These are phyloP conservation scores for Gossypium turneri DNA, from an alignment of 345 rosid genomes.

Conservation along the genomic window DNA sequence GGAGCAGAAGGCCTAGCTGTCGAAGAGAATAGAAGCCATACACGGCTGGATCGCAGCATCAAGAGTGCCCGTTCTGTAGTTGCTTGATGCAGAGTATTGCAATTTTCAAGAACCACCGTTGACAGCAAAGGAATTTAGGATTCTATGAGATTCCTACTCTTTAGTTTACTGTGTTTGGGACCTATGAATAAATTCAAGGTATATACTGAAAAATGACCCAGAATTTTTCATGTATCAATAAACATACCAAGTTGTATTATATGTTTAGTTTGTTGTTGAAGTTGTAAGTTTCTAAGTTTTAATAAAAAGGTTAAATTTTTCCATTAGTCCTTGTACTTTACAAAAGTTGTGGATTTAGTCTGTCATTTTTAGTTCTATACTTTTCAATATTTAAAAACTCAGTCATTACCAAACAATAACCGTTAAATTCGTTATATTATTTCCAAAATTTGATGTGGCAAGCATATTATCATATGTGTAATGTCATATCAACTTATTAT, in stretches of 20 bases:
- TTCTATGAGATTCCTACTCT: background rate
- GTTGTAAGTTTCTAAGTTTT: background rate
- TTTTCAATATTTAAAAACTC: too few species aligned
- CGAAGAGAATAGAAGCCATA: conserved; percentile 31
- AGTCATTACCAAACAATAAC: too few species aligned
- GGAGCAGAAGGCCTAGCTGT: conserved; percentile 59
- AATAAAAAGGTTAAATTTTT: background rate
- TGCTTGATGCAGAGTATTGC: conserved; percentile 22
- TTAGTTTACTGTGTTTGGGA: background rate
- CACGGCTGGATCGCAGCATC: conserved; percentile 27
- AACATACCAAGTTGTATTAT: conserved; percentile 3
- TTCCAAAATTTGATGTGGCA: too few species aligned
- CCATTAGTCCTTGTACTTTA: too few species aligned
- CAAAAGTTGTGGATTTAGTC: too few species aligned
- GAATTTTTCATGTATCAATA: background rate
- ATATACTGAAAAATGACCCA: background rate
- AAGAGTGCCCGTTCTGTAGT: conserved; percentile 44
- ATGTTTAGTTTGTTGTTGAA: background rate
- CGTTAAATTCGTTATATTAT: too few species aligned
- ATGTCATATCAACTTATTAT: too few species aligned
- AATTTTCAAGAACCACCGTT: background rate
- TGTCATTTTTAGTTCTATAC: too few species aligned
- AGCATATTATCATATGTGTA: too few species aligned
- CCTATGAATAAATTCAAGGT: conserved; percentile 4
- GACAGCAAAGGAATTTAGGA: background rate